Percentiles rank a stretch among this genome's conserved stretches.
phyloP scores from a whole-genome alignment of 495 filamentous ascomycete species.

The Neurospora sublineolata region DNA sequence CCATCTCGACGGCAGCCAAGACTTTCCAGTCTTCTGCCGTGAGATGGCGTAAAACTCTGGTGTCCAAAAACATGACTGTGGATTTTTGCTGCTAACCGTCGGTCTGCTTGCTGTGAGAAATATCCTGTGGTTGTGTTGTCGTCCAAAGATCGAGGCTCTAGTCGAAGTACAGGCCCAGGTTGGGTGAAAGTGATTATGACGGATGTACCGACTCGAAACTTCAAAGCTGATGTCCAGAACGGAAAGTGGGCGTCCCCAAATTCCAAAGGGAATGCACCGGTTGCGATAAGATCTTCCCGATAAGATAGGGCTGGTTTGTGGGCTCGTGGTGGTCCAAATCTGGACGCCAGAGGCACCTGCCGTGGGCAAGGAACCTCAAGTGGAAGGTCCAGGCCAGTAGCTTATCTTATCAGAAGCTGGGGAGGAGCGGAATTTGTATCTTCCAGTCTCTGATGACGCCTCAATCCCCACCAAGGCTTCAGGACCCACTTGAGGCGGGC shows the following conservation, averaged over 20 bases:
- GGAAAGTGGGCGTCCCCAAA: conserved; percentile 2
- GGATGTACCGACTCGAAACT: not conserved
- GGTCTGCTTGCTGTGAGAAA: not conserved
- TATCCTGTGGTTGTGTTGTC: not conserved
- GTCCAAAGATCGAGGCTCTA: not conserved
- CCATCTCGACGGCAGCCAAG: conserved; percentile 84
- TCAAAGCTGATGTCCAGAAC: not conserved
- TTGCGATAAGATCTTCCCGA: conserved; percentile 3
- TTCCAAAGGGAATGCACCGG: not conserved
- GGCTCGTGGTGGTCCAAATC: not conserved
- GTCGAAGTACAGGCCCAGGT: not conserved
- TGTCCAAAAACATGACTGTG: conserved; percentile 52
- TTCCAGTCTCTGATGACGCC: not conserved
- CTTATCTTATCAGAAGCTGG: not conserved
- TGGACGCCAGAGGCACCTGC: no score
- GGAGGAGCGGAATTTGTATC: conserved; percentile 2
- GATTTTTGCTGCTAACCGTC: not conserved
- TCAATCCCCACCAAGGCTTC: not conserved
- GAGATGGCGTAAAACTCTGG: conserved; percentile 82
- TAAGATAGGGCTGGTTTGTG: not conserved
- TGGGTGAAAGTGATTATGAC: not conserved
- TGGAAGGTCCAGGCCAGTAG: not conserved
- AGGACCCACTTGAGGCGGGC: not conserved
- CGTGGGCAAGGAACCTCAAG: no score
- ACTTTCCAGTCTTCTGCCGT: conserved; percentile 89